Percentiles rank a stretch among this genome's conserved stretches.
phyloP scores from a whole-genome alignment of 345 rosid genomes.

The Aegle marmelos region DNA sequence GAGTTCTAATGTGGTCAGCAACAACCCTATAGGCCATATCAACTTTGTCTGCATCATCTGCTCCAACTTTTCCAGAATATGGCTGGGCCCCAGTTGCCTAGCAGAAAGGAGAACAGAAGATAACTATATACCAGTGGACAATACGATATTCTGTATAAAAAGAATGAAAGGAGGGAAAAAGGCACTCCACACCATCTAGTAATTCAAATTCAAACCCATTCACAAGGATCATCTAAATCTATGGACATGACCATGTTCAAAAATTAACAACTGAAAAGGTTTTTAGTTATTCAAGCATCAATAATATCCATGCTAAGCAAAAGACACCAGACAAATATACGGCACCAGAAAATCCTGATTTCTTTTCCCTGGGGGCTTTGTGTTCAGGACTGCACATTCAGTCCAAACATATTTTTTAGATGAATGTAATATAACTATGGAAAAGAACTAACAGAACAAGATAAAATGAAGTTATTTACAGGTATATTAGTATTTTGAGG shows the following conservation, averaged over 20 bases:
- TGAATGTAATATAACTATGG: not conserved
- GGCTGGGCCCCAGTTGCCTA: slow-evolving; percentile 88
- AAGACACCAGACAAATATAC: not conserved
- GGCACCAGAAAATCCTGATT: not conserved
- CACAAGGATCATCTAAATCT: not conserved
- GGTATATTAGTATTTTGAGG: not conserved
- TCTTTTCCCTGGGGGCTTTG: not conserved
- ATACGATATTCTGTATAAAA: not conserved
- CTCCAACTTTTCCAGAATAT: slow-evolving; percentile 89
- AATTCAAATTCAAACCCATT: not conserved
- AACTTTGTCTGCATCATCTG: slow-evolving; percentile 68
- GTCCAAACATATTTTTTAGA: not conserved
- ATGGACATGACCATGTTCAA: not conserved
- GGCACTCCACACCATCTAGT: not conserved
- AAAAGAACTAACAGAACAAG: not conserved
- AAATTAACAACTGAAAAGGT: not conserved
- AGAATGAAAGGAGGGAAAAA: not conserved
- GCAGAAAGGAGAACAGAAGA: not conserved
- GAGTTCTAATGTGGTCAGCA: slow-evolving; percentile 92
- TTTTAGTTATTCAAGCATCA: not conserved
- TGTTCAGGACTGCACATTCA: not conserved
- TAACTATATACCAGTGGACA: not conserved
- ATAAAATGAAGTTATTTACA: not conserved
- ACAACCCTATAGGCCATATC: slow-evolving; percentile 99
- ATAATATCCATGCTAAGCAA: not conserved